Evolutionary conservation across 306 rosid species (phyloP), one percentile per base, ranked within the genome.

Genomic region (Castanea sativa): DNA sequence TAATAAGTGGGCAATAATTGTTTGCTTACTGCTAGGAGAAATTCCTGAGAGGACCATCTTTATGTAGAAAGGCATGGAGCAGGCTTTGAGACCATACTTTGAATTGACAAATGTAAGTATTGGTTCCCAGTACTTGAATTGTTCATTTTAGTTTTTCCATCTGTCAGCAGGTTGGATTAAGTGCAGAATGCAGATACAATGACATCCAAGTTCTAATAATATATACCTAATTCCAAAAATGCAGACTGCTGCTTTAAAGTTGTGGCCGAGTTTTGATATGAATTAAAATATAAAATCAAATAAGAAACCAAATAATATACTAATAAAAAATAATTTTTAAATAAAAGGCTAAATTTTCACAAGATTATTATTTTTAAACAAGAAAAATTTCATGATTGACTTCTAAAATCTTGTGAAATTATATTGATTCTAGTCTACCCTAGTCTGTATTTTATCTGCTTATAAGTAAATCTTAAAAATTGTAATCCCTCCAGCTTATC

Each of bases 31-130:
- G 45, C 45, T 41, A 2, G 45, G 45, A 8, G 45, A 41, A 41
- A 41, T 41, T 38, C 45, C 45, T 41, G 1, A 8, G 30, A 41
- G 45, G 45, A 41, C 45, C 11, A 41, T 41, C 8, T 41, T 41
- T 41, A 41, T 41, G 8, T 3, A 41, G 45, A 41, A 41, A 41
- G 45, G 45, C 45, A 41, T 41, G 45, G 45, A 41, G 8, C 45
- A 41, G 45, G 45, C 45, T 41, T 41, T 41, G 81, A 88, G 92
- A 86, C 99, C 99, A 29, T 92, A 95, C 87, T 95, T 95, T 70
- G 99, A 92, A 85, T 97, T 95, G 74, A 95, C 99, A 71, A 95
- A 95, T 87, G 99, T 95, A 71, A 95, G 97, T 88, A 20, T 38
- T 76, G 6, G 21, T 56, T 27, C 82, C 19, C 56, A 38, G n/a